Evolutionary conservation across 495 filamentous ascomycete species (phyloP), one percentile per base, ranked within the genome.

Genomic region (Pseudevernia furfuracea): DNA sequence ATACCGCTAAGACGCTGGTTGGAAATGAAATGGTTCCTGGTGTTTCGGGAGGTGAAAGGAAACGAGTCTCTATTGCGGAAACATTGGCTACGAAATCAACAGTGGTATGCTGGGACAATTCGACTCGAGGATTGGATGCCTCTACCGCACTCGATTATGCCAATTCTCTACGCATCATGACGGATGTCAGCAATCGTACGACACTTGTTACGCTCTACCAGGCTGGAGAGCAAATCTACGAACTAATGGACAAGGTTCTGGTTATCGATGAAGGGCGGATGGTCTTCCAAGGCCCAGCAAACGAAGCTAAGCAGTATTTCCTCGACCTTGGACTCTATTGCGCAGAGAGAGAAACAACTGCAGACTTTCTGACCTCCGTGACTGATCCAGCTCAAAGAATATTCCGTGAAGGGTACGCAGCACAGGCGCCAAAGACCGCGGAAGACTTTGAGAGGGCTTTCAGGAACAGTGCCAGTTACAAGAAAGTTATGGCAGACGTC

Each of bases 151-250:
- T 92, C 25, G 89, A 93, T 71, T 93, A 89, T 68, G 87, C 88
- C 25, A 87, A 84, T 64, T 88, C 86, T 0, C 74, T 93, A 41
- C 83, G 89, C 17, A 87, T 90, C 67, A 90, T 94, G 84, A 93
- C 91, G 28, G 89, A 91, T 64, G 84, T 94, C 62, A 88, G 82
- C 70, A 83, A 90, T 69, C 84, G 87, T 17, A 94, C 90, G 8
- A 92, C 89, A 1, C 79, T 96, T 39, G 90, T 91, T 28, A 93
- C 90, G 2, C 77, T 94, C 2, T 94, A 94, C 75, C 90, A 94
- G 71, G 89, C 89, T 2, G 88, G 90, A 59, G 86, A 94, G 71
- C 87, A 84, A 41, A 92, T 92, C 67, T 93, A 91, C 71, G 82
- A 92, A 68, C 77, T 89, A 5, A 89, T 93, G 86, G 87, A 90